A percentile compares a stretch with the other conserved stretches of the same genome.
Evolutionary conservation across 768 basidiomycete genomes (phyloP).

Genomic region (Suillus variegatus): DNA sequence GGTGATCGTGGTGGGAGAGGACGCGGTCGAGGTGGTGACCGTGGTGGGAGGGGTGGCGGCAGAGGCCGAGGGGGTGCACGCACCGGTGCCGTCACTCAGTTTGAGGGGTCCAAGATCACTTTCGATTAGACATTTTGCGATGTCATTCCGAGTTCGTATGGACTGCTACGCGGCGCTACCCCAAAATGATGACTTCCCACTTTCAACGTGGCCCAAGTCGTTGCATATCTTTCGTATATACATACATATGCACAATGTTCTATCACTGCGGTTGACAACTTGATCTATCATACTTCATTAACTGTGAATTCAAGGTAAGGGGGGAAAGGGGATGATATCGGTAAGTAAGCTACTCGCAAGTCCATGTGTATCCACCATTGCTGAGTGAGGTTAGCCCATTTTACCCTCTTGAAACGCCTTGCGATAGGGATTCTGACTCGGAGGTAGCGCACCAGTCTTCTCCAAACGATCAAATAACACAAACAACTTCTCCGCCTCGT

Average conservation of each 20-base stretch:
- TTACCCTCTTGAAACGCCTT: slow-evolving; percentile 53
- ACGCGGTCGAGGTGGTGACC: slow-evolving; percentile 39
- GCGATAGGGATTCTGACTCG: slow-evolving; percentile 70
- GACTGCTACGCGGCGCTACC: neutral
- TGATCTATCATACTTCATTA: slow-evolving; percentile 3
- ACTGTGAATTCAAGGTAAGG: neutral
- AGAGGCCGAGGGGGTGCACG: slow-evolving; percentile 46
- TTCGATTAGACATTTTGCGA: slow-evolving; percentile 32
- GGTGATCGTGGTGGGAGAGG: slow-evolving; percentile 45
- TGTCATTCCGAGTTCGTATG: neutral
- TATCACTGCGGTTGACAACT: neutral
- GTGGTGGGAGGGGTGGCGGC: slow-evolving; percentile 34
- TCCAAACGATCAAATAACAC: slow-evolving; percentile 90
- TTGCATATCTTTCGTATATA: slow-evolving; percentile 8
- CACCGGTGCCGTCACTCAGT: slow-evolving; percentile 52
- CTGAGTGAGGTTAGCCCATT: slow-evolving; percentile 4
- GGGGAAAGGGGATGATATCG: neutral
- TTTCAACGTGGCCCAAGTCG: neutral
- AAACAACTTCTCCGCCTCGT: slow-evolving; percentile 90
- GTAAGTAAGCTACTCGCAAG: neutral
- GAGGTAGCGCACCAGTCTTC: slow-evolving; percentile 65
- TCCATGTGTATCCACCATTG: neutral
- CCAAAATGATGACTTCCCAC: neutral
- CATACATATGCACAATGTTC: neutral
- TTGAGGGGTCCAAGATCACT: slow-evolving; percentile 54